These are phyloP conservation scores for Paraglomus brasilianum DNA, from an alignment of 192 early-diverging fungal species.

Conservation along the genomic window DNA sequence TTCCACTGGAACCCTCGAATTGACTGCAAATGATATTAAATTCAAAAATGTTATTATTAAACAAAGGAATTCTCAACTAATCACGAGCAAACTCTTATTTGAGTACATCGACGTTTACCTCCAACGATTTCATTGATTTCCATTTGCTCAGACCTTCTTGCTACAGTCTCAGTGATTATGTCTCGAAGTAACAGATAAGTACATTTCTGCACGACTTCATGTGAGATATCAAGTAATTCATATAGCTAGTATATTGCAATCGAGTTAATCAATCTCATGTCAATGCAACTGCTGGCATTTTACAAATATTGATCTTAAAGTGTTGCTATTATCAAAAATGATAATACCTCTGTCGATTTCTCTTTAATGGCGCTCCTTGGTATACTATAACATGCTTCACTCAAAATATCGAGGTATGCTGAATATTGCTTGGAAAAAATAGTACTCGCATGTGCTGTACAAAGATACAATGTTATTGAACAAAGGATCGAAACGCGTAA, in stretches of 20 bases:
- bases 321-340: background rate
- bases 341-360: constrained; percentile 7
- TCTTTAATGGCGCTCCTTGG: background rate
- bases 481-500: no score
- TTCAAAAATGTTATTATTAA: no score
- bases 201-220: constrained; percentile 43
- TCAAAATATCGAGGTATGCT: constrained; percentile 19
- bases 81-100: no score
- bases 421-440: constrained; percentile 21
- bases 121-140: constrained; percentile 34
- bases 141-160: constrained; percentile 37
- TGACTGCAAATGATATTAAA: background rate
- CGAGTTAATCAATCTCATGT: no score
- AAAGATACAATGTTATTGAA: background rate
- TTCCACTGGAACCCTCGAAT: background rate
- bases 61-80: no score
- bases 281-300: background rate
- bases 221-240: constrained; percentile 30
- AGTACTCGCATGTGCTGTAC: constrained; percentile 8
- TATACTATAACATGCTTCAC: constrained; percentile 5
- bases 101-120: no score
- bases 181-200: constrained; percentile 37
- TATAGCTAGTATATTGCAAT: constrained; percentile 27
- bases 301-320: no score
- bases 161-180: constrained; percentile 24